Conservation (phyloP, 352 stramenopile genomes). For the Phytopythium delawarense region DNA sequence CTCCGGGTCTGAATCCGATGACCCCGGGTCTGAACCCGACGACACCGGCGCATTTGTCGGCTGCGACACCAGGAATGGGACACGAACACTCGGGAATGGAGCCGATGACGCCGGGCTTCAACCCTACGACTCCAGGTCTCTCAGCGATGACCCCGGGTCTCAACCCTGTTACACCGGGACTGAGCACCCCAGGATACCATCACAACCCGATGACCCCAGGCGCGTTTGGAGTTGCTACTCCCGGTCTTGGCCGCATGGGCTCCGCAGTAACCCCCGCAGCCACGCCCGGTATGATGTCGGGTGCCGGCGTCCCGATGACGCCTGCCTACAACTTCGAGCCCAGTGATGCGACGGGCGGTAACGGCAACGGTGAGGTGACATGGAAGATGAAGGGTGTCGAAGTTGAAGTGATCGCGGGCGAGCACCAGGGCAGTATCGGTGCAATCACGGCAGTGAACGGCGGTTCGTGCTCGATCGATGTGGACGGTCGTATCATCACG, state of each 20-base stretch:
- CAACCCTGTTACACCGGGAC: conserved; percentile 75
- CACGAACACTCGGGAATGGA: conserved; percentile 75
- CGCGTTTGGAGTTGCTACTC: conserved; percentile 70
- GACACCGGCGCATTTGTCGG: conserved; percentile 65
- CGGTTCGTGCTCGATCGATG: conserved; percentile 74
- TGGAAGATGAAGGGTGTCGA: conserved; percentile 89
- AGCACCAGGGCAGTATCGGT: conserved; percentile 63
- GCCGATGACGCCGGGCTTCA: conserved; percentile 86
- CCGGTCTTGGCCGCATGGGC: conserved; percentile 62
- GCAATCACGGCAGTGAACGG: conserved; percentile 72
- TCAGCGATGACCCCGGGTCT: conserved; percentile 77
- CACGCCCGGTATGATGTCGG: conserved; percentile 68
- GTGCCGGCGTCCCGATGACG: conserved; percentile 67
- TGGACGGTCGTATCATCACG: conserved; percentile 65
- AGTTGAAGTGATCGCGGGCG: conserved; percentile 66
- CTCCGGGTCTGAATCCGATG: conserved; percentile 74
- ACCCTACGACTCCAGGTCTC: conserved; percentile 77
- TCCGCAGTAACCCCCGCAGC: conserved; percentile 59
- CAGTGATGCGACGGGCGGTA: conserved; percentile 32
- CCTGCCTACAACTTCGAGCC: conserved; percentile 58
- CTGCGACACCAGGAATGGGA: conserved; percentile 64
- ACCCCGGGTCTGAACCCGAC: conserved; percentile 75
- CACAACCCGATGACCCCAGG: conserved; percentile 89
- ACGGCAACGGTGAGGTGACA: conserved; percentile 60
- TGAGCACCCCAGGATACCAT: conserved; percentile 80